A percentile compares a stretch with the other conserved stretches of the same genome.
Conservation (phyloP, 1,284 basidiomycete species). For the Heliocybe sulcata region DNA sequence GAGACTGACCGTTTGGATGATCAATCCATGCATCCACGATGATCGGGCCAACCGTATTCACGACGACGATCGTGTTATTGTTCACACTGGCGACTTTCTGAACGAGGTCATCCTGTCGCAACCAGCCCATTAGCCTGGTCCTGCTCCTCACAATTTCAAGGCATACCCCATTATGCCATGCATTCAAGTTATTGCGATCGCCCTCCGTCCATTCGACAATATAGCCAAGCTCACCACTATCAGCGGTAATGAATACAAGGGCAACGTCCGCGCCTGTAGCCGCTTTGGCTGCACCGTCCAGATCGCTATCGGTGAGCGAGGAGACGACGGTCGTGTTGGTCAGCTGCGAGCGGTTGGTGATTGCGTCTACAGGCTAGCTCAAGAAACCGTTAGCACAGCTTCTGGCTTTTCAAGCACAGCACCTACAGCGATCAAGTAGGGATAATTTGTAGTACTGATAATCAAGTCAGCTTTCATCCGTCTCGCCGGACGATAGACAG, state of each 20-base stretch:
- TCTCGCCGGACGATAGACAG: neutral
- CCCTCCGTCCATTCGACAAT: slow-evolving; percentile 58
- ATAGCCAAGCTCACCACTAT: slow-evolving; percentile 47
- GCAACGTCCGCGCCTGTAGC: slow-evolving; percentile 42
- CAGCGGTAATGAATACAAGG: slow-evolving; percentile 50
- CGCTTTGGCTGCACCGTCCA: slow-evolving; percentile 30
- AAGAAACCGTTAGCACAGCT: slow-evolving; percentile 18
- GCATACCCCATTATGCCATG: slow-evolving; percentile 58
- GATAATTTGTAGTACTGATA: slow-evolving; percentile 41
- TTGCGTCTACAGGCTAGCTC: slow-evolving; percentile 33
- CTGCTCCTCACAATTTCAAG: neutral
- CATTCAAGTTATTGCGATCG: slow-evolving; percentile 62
- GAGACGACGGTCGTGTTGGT: slow-evolving; percentile 34
- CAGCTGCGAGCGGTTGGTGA: slow-evolving; percentile 29
- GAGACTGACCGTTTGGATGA: slow-evolving; percentile 30
- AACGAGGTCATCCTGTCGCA: slow-evolving; percentile 20
- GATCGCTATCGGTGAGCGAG: slow-evolving; percentile 47
- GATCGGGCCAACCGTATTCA: slow-evolving; percentile 40
- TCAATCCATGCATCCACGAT: slow-evolving; percentile 38
- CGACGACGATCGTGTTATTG: slow-evolving; percentile 45
- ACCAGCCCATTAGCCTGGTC: neutral
- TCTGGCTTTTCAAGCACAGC: slow-evolving; percentile 12
- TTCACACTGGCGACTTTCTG: slow-evolving; percentile 15
- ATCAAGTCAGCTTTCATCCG: slow-evolving; percentile 11
- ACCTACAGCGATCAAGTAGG: slow-evolving; percentile 40